These are phyloP conservation scores for Suillus paluster DNA, from an alignment of 768 basidiomycete species.

Conservation along the genomic window DNA sequence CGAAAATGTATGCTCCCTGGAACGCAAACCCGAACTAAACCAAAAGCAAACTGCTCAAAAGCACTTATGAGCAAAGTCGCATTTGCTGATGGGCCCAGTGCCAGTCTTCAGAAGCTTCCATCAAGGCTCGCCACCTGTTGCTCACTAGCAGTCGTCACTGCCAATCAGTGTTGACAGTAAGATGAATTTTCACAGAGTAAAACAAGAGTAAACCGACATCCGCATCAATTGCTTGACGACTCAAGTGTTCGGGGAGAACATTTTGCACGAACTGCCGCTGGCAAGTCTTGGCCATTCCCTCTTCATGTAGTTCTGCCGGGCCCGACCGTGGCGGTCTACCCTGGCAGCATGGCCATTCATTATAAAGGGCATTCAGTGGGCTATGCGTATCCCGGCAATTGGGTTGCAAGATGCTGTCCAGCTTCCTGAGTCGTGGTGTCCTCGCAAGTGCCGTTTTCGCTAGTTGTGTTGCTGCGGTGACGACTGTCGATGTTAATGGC, in stretches of 20 bases:
- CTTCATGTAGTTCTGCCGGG: too few species aligned
- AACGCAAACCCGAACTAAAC: too few species aligned
- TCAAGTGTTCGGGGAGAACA: constrained; percentile 3
- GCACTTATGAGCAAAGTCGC: too few species aligned
- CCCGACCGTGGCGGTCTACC: background rate
- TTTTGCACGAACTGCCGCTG: constrained; percentile 4
- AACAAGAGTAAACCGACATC: background rate
- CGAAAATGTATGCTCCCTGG: too few species aligned
- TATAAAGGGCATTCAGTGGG: constrained; percentile 1
- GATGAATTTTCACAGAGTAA: background rate
- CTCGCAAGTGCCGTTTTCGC: constrained; percentile 8
- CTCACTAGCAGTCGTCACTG: background rate
- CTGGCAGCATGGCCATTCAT: background rate
- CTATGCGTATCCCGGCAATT: background rate
- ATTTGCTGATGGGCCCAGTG: too few species aligned
- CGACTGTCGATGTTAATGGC: constrained; percentile 46
- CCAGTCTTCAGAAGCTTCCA: background rate
- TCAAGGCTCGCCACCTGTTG: too few species aligned
- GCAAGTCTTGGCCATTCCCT: background rate
- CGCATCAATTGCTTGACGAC: background rate
- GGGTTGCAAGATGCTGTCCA: constrained; percentile 18
- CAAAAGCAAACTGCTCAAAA: too few species aligned
- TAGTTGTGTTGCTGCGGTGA: constrained; percentile 12
- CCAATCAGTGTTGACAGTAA: background rate
- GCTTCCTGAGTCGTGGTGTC: constrained; percentile 8